Percentiles rank a stretch among this genome's conserved stretches.
These are phyloP conservation scores for Mycosphaerella sp. DNA, from an alignment of 2,329 filamentous ascomycete genomes.

Conservation along the genomic window DNA sequence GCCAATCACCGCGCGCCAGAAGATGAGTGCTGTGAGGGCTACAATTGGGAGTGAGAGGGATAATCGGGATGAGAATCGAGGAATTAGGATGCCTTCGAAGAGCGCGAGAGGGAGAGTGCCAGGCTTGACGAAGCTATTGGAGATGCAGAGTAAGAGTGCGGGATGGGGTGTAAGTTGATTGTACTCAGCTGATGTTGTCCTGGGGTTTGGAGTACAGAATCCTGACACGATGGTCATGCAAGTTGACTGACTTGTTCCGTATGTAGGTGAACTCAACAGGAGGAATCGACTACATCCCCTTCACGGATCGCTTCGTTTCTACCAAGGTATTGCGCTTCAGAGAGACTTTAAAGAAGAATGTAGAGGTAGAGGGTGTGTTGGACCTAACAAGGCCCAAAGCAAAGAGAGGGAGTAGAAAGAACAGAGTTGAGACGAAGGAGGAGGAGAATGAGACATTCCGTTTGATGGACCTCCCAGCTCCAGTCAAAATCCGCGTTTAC, in stretches of 20 bases:
- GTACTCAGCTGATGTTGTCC: not conserved
- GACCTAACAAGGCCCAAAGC: not conserved
- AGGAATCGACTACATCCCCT: not conserved
- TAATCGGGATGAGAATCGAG: not conserved
- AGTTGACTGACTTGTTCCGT: not conserved
- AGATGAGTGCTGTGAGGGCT: constrained; percentile 1
- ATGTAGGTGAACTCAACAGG: constrained; percentile 2
- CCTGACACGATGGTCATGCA: not conserved
- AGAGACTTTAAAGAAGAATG: not conserved
- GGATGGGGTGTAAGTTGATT: not conserved
- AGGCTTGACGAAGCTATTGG: not conserved
- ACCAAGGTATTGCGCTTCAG: not conserved
- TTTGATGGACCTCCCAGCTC: constrained; percentile 10
- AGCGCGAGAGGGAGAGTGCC: not conserved
- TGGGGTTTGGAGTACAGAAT: not conserved
- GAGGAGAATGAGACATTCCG: not conserved
- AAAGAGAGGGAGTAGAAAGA: not conserved
- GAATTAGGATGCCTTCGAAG: not conserved
- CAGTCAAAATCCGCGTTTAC: constrained; percentile 19
- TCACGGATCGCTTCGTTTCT: constrained; percentile 4
- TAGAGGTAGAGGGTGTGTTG: not conserved
- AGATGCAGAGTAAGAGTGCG: constrained; percentile 2
- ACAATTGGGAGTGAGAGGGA: not conserved
- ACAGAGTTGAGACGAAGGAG: not conserved
- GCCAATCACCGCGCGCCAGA: constrained; percentile 3